Conservation (phyloP, 2,329 filamentous ascomycete species). For the Alternaria dauci region DNA sequence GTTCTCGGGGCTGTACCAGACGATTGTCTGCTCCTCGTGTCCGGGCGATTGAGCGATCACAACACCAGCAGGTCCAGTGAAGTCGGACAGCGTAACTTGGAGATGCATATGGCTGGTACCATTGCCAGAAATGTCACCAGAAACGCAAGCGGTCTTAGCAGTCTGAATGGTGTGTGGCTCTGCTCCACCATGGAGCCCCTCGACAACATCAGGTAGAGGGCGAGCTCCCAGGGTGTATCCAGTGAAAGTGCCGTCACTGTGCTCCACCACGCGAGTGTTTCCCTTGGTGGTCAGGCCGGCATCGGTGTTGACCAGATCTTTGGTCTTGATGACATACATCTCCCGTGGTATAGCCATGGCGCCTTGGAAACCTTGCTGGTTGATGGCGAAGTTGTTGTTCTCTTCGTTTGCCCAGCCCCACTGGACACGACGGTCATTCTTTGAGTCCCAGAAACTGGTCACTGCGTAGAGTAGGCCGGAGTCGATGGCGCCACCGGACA, state of each 20-base stretch:
- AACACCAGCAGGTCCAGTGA: slow-evolving; percentile 54
- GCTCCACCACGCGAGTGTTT: slow-evolving; percentile 47
- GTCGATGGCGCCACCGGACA: slow-evolving; percentile 56
- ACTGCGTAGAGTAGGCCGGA: slow-evolving; percentile 58
- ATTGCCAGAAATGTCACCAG: slow-evolving; percentile 35
- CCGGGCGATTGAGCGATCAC: slow-evolving; percentile 55
- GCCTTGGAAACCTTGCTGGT: slow-evolving; percentile 57
- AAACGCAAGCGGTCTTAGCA: slow-evolving; percentile 20
- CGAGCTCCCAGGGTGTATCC: slow-evolving; percentile 56
- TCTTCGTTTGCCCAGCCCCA: slow-evolving; percentile 59
- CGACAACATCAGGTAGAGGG: slow-evolving; percentile 56
- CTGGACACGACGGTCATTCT: slow-evolving; percentile 58
- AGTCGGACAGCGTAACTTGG: slow-evolving; percentile 50
- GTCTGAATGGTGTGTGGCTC: slow-evolving; percentile 34
- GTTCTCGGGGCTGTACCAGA: slow-evolving; percentile 57
- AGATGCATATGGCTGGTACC: slow-evolving; percentile 54
- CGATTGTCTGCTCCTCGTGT: slow-evolving; percentile 55
- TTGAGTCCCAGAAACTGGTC: slow-evolving; percentile 58
- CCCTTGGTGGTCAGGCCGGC: slow-evolving; percentile 46
- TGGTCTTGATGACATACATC: slow-evolving; percentile 57
- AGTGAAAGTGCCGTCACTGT: slow-evolving; percentile 52
- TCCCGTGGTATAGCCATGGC: slow-evolving; percentile 56
- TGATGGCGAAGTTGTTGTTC: slow-evolving; percentile 52
- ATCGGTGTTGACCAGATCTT: slow-evolving; percentile 49
- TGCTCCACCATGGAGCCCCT: slow-evolving; percentile 45